Percentiles rank a stretch among this genome's conserved stretches.
Evolutionary conservation across 2,329 filamentous ascomycete species (phyloP).

Genomic region (Furcasterigmium furcatum): DNA sequence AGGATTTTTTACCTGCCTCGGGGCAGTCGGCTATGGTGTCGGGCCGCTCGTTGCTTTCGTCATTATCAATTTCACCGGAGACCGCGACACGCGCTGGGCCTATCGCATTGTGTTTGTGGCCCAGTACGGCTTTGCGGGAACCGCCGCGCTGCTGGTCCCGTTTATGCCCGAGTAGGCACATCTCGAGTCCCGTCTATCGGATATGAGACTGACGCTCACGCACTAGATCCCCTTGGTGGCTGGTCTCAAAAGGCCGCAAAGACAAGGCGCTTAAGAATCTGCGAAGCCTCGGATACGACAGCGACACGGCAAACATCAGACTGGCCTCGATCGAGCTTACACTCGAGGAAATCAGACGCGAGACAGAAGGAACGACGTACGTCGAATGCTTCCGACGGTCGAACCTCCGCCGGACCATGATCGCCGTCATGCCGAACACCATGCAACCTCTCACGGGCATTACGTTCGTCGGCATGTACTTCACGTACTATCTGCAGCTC

Average conservation of each 20-base stretch:
- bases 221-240: slow-evolving; percentile 31
- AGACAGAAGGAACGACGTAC: slow-evolving; percentile 33
- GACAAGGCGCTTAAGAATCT: slow-evolving; percentile 30
- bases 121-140: slow-evolving; percentile 26
- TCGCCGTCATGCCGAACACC: slow-evolving; percentile 21
- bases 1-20: slow-evolving; percentile 23
- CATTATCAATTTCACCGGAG: slow-evolving; percentile 25
- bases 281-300: slow-evolving; percentile 22
- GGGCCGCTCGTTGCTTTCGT: slow-evolving; percentile 25
- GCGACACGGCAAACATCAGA: slow-evolving; percentile 21
- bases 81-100: slow-evolving; percentile 23
- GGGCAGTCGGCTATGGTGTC: slow-evolving; percentile 23
- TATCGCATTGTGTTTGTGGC: slow-evolving; percentile 27
- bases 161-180: slow-evolving; percentile 37
- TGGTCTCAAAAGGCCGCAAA: slow-evolving; percentile 25
- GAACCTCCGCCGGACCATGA: slow-evolving; percentile 34
- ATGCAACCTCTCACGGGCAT: slow-evolving; percentile 25
- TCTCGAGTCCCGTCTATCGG: not conserved
- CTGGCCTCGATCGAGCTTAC: slow-evolving; percentile 24
- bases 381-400: slow-evolving; percentile 34
- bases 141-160: slow-evolving; percentile 22
- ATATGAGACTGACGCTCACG: not conserved
- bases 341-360: slow-evolving; percentile 23
- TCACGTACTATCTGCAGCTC: slow-evolving; percentile 37
- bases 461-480: slow-evolving; percentile 28